Base-by-base conservation (phyloP, 257 asterid species). In the Solanum pinnatisectum region DNA sequence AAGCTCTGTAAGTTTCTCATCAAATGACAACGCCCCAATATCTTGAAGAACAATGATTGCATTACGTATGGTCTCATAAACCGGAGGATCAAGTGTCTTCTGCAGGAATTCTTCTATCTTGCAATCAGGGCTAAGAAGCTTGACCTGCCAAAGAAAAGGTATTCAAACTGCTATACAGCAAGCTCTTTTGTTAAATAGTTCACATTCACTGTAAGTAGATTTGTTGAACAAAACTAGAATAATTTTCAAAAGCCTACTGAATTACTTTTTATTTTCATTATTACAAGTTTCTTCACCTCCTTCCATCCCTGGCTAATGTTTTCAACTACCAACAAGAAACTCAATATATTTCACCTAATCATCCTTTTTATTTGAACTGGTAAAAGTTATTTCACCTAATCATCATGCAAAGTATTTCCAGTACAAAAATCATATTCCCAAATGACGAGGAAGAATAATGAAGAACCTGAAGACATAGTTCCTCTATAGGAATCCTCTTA, bases 401-500 rank as follows among this genome's bases (percentile, higher is more conserved):
- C 22, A 33, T 49, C 85, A 68, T 46, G 84, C 88, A 6, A 65
- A 23, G 67, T 46, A 71, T 56, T 44, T 32, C 22, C 33, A 86
- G 39, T 67, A 27, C 3, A 4, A 25, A 70, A 59, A 86, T 20
- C 88, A 65, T 39, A 46, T 27, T 81, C 87, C 60, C 65, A 83
- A 77, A 42, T 23, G 83, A 25, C 74, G 76, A 85, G 46, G 82
- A 49, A 76, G 79, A 83, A 70, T 42, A 49, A 82, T 30, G 86
- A 63, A 76, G 67, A 88, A 96, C 98, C 98, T 97, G 98, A 90
- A 97, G 88, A 87, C 99, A 97, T 32, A 97, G 91, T 91, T 97
- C 99, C 89, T 97, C 99, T 86, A 97, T 92, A 2, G 99, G 98
- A 95, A 94, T 94, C 93, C 99, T 94, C 94, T 93, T 94, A 44